Evolutionary conservation across 306 rosid genomes (phyloP), one percentile per base, ranked within the genome.

Genomic region (Ceratonia siliqua): DNA sequence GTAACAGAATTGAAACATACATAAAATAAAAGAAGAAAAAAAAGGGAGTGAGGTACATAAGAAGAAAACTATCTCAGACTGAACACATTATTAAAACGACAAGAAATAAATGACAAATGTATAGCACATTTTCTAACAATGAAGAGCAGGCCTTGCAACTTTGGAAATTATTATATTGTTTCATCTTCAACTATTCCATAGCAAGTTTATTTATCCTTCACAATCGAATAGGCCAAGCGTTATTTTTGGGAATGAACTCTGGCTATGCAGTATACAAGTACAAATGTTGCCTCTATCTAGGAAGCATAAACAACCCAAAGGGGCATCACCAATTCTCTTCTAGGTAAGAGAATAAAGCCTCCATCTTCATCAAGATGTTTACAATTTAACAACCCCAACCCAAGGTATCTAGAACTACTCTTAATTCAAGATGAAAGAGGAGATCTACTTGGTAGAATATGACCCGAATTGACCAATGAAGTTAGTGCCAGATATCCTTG

Each of bases 1-100:
- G 46, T 22, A 63, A 5, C 35, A 57, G 32, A 73, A 39, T 35
- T 35, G 35, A 74, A 59, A 46, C 28, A 9, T 58, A 20, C 38
- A 38, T 36, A 75, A 7, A 57, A 52, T 66, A 59, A 76, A 38
- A 43, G 21, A 28, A 18, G 25, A 3, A 45, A 24, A 4, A 49
- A 15, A 53, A 62, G 21, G 42, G 72, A 38, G 35, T 33, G 24
- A 0, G 27, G 49, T 27, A 69, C 76, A 79, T 25, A 25, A 62
- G 42, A 78, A 9, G 53, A 49, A 25, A 35, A 38, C 21, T 27
- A 69, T 53, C 72, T 81, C 68, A 42, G 18, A 41, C 24, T 79
- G 43, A 53, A 70, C 35, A 28, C 6, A 72, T 53, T 63, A 45
- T 25, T n/a, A 55, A 56, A 4, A 58, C 22, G n/a, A 21, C 20